phyloP scores from a whole-genome alignment of 441 rosid genomes.

The Jatropha podagrica region DNA sequence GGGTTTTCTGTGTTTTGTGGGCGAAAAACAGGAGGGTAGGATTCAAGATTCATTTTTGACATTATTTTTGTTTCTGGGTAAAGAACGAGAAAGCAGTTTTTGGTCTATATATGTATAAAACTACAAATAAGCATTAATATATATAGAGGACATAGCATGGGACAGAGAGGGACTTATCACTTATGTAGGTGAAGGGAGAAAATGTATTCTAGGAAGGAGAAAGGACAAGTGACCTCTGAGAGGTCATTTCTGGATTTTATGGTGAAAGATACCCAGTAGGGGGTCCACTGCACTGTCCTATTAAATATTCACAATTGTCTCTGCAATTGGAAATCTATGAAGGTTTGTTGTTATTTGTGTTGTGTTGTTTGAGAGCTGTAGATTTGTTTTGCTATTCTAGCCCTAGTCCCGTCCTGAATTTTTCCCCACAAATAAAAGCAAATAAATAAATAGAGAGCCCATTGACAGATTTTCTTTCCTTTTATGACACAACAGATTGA shows the following conservation, averaged over 20 bases:
- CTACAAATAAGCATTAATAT: neutral
- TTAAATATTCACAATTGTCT: too few species aligned
- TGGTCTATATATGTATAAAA: neutral
- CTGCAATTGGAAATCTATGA: too few species aligned
- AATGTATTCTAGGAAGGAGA: neutral
- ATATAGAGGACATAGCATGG: neutral
- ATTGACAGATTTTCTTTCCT: too few species aligned
- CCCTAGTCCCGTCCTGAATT: too few species aligned
- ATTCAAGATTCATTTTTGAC: slow-evolving; percentile 36
- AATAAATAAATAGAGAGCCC: too few species aligned
- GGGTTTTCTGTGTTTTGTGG: neutral
- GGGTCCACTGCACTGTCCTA: neutral
- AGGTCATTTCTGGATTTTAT: neutral
- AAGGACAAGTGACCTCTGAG: too few species aligned
- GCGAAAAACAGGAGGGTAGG: slow-evolving; percentile 64
- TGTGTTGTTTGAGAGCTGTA: too few species aligned
- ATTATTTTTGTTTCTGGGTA: neutral
- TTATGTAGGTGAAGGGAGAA: neutral
- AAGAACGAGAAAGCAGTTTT: too few species aligned
- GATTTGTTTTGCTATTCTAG: too few species aligned
- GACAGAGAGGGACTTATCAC: neutral
- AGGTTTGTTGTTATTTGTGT: too few species aligned
- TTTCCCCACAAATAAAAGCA: too few species aligned
- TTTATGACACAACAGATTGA: too few species aligned
- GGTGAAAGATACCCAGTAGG: slow-evolving; percentile 4